Evolutionary conservation across 345 rosid species (phyloP).

Genomic region (Tarenaya hassleriana): DNA sequence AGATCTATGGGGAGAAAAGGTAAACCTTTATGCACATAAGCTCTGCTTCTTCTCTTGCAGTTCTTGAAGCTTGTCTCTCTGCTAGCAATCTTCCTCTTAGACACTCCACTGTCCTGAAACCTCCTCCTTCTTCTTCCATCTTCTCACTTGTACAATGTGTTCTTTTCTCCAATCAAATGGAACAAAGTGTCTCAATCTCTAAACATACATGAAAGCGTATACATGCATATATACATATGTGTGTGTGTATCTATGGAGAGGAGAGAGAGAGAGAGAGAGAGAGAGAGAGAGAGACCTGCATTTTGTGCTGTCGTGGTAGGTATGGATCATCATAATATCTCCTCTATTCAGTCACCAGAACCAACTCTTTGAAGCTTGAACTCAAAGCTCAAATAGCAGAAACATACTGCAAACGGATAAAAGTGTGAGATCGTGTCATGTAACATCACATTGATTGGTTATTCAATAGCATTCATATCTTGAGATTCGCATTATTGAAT

Average conservation of each 20-base stretch:
- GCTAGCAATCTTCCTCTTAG: conserved; percentile 84
- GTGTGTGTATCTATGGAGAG: not conserved
- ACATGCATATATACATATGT: not conserved
- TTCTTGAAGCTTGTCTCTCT: conserved; percentile 78
- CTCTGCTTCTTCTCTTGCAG: conserved; percentile 65
- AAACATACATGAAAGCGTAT: conserved; percentile 6
- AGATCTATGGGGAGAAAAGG: not conserved
- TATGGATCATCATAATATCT: conserved; percentile 33
- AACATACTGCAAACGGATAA: conserved; percentile 23
- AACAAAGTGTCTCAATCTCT: conserved; percentile 13
- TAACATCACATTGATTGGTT: conserved; percentile 28
- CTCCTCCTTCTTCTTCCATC: conserved; percentile 35
- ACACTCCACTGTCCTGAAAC: conserved; percentile 55
- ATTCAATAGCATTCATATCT: conserved; percentile 27
- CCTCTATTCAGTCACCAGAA: conserved; percentile 14
- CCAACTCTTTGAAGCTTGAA: conserved; percentile 19
- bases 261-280: too few relatives aligned
- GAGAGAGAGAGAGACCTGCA: conserved; percentile 32
- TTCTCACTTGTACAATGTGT: conserved; percentile 36
- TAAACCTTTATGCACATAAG: conserved; percentile 54
- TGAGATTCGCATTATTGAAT: conserved; percentile 14
- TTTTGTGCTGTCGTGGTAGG: conserved; percentile 25
- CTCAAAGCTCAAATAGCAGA: too few relatives aligned
- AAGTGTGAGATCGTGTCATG: conserved; percentile 4
- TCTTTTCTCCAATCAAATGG: conserved; percentile 20